Conservation (phyloP, 371 early-diverging fungal species). For the Apophysomyces variabilis region DNA sequence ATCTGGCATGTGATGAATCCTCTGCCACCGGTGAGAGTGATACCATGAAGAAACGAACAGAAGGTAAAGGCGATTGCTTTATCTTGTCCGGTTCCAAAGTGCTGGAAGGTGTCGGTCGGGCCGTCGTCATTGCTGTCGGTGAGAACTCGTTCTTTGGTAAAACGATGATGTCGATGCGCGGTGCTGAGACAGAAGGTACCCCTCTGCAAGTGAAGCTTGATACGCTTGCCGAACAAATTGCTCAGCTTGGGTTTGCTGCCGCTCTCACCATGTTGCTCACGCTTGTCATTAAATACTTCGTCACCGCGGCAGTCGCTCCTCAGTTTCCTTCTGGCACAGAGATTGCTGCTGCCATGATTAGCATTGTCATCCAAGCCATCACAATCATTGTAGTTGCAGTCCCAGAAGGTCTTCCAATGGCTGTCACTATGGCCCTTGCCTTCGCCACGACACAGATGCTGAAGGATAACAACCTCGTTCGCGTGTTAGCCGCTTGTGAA, state of each 20-base stretch:
- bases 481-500: constrained; percentile 94
- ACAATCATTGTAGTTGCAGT: constrained; percentile 97
- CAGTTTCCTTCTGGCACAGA: constrained; percentile 59
- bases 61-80: constrained; percentile 76
- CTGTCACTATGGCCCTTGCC: constrained; percentile 95
- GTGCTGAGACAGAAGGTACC: constrained; percentile 77
- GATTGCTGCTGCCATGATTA: constrained; percentile 73
- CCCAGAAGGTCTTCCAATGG: constrained; percentile 98
- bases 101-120: constrained; percentile 84
- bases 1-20: constrained; percentile 89
- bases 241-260: constrained; percentile 86
- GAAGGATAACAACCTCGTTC: constrained; percentile 92
- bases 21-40: constrained; percentile 94
- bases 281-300: constrained; percentile 79
- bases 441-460: constrained; percentile 95
- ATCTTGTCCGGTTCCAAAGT: constrained; percentile 92
- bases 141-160: constrained; percentile 80
- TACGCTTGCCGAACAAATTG: constrained; percentile 87
- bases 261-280: constrained; percentile 81
- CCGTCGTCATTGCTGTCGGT: constrained; percentile 90
- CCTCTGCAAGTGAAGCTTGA: constrained; percentile 93
- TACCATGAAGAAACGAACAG: constrained; percentile 69
- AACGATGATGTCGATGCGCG: constrained; percentile 87
- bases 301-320: constrained; percentile 63
- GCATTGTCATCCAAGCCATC: constrained; percentile 81